Percentiles rank a stretch among this genome's conserved stretches.
Evolutionary conservation across 495 filamentous ascomycete genomes (phyloP).

Genomic region (Pyronema domesticum): DNA sequence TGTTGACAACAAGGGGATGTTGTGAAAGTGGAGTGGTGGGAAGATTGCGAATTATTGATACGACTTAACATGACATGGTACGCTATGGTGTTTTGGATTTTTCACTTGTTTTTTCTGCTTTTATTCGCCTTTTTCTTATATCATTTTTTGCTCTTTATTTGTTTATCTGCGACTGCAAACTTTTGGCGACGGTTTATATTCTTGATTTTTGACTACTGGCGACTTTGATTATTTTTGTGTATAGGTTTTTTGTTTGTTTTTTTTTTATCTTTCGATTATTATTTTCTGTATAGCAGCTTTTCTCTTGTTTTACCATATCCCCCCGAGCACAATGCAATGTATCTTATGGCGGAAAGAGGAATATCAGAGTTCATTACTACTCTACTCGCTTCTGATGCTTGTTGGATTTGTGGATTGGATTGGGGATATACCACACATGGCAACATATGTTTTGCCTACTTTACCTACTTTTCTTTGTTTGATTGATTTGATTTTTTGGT

Average conservation of each 20-base stretch:
- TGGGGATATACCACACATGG: no score
- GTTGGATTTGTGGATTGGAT: no score
- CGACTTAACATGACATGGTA: conserved; percentile 2
- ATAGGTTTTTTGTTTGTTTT: conserved; percentile 10
- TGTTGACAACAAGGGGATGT: conserved; percentile 1
- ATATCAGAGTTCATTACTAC: no score
- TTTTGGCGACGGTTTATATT: conserved; percentile 12
- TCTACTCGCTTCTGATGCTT: no score
- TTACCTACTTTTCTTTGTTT: no score
- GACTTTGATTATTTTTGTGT: conserved; percentile 2
- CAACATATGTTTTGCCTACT: no score
- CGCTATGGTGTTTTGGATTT: conserved; percentile 5
- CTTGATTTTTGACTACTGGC: neutral
- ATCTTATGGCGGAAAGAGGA: no score
- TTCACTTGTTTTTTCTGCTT: conserved; percentile 14
- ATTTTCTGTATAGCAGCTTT: conserved; percentile 9
- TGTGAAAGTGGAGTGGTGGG: no score
- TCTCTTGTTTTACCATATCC: conserved; percentile 5
- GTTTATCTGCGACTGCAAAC: neutral
- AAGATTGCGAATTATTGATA: neutral
- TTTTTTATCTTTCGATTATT: conserved; percentile 9
- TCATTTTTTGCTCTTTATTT: neutral
- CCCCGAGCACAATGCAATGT: neutral
- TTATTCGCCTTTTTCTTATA: conserved; percentile 14
- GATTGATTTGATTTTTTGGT: no score